Evolutionary conservation across 2,329 filamentous ascomycete genomes (phyloP).

Genomic region (Cladobotryum mycophilum): DNA sequence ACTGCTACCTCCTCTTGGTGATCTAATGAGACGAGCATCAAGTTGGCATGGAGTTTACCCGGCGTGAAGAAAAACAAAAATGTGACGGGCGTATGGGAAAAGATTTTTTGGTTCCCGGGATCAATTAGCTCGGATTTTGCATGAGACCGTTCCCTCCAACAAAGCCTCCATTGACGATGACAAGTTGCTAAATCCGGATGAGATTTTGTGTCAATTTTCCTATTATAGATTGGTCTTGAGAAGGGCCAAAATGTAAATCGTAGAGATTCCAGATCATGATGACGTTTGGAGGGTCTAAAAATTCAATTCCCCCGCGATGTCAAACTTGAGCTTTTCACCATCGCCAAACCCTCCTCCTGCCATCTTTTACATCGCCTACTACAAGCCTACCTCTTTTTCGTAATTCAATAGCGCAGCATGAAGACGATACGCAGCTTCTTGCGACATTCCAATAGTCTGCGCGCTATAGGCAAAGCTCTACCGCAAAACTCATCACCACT

Average conservation of each 20-base stretch:
- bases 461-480: constrained; percentile 15
- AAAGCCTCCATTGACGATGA: too few species aligned
- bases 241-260: too few species aligned
- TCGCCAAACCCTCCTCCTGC: not conserved
- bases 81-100: too few species aligned
- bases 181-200: too few species aligned
- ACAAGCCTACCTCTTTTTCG: not conserved
- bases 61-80: not conserved
- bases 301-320: constrained; percentile 6
- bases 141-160: too few species aligned
- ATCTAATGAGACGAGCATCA: constrained; percentile 40
- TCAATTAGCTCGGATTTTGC: too few species aligned
- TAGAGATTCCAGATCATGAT: constrained; percentile 3
- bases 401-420: not conserved
- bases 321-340: constrained; percentile 7
- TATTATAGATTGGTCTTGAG: not conserved
- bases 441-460: constrained; percentile 15
- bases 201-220: too few species aligned
- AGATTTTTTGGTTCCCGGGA: too few species aligned
- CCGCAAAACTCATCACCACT: not conserved
- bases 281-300: constrained; percentile 7
- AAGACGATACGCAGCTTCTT: constrained; percentile 19
- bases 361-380: not conserved
- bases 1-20: constrained; percentile 39
- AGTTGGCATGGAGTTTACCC: constrained; percentile 23